phyloP scores from a whole-genome alignment of 2,329 filamentous ascomycete species.

The Aureobasidium sp. region DNA sequence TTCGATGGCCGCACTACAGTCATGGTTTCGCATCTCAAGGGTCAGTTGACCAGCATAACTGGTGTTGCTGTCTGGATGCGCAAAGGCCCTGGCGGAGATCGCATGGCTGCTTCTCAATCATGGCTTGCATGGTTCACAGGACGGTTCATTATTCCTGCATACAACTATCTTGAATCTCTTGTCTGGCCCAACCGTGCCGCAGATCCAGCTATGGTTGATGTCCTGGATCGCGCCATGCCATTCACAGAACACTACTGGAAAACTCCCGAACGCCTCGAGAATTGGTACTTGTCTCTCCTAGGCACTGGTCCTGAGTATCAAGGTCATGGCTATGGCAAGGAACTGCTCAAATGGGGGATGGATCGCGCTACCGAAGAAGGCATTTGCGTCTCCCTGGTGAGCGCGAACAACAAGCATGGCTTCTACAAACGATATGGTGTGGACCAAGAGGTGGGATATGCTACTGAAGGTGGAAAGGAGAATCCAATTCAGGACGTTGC shows the following conservation, averaged over 20 bases:
- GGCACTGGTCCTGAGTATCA: constrained; percentile 18
- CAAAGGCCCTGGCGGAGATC: constrained; percentile 11
- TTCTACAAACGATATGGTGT: constrained; percentile 17
- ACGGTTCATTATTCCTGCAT: constrained; percentile 13
- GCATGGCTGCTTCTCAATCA: constrained; percentile 7
- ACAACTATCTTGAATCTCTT: constrained; percentile 17
- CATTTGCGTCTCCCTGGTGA: constrained; percentile 35
- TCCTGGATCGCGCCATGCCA: constrained; percentile 14
- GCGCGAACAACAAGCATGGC: constrained; percentile 18
- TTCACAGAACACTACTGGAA: constrained; percentile 20
- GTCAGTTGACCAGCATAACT: constrained; percentile 12
- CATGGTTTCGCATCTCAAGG: neutral
- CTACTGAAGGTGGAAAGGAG: constrained; percentile 8
- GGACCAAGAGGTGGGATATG: constrained; percentile 3
- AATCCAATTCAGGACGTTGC: constrained; percentile 9
- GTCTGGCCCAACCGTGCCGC: constrained; percentile 19
- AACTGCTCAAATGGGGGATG: constrained; percentile 22
- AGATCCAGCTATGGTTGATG: constrained; percentile 13
- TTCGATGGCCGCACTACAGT: constrained; percentile 1
- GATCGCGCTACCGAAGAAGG: constrained; percentile 35
- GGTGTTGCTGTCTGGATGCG: constrained; percentile 21
- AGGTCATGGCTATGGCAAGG: constrained; percentile 19
- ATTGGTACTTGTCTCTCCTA: constrained; percentile 20
- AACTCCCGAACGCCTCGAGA: constrained; percentile 16
- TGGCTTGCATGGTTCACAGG: constrained; percentile 5